Conservation (phyloP, 2,329 filamentous ascomycete species). For the Teratosphaeria pseudoeucalypti region DNA sequence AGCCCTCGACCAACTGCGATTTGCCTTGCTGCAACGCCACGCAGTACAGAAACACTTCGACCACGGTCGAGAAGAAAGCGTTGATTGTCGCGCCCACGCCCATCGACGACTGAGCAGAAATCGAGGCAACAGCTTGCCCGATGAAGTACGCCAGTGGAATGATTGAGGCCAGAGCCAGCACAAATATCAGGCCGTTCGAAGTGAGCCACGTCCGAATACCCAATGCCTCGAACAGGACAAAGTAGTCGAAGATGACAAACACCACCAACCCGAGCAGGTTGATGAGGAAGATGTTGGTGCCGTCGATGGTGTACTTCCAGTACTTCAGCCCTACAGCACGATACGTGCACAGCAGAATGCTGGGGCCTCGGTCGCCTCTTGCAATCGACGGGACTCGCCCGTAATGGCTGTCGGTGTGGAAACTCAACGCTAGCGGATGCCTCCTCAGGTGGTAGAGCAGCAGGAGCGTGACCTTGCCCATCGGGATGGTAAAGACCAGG, state of each 20-base stretch:
- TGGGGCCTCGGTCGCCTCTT: conserved; percentile 37
- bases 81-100: conserved; percentile 94
- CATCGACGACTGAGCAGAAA: conserved; percentile 98
- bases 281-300: conserved; percentile 98
- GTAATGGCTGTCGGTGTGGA: conserved; percentile 74
- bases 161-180: conserved; percentile 75
- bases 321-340: conserved; percentile 88
- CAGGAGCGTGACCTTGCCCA: conserved; percentile 89
- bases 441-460: conserved; percentile 84
- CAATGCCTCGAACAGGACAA: conserved; percentile 59
- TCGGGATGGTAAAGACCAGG: conserved; percentile 93
- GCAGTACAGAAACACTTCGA: conserved; percentile 96
- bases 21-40: conserved; percentile 89
- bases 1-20: conserved; percentile 84
- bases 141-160: conserved; percentile 98
- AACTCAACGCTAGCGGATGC: conserved; percentile 84
- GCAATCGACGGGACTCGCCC: conserved; percentile 56
- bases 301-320: conserved; percentile 98
- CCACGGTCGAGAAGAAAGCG: conserved; percentile 93
- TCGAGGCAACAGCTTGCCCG: conserved; percentile 93
- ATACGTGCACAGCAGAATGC: conserved; percentile 92
- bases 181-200: conserved; percentile 75
- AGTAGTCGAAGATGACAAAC: conserved; percentile 91
- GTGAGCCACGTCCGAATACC: conserved; percentile 65
- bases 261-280: conserved; percentile 89